A percentile compares a stretch with the other conserved stretches of the same genome.
Evolutionary conservation across 2,329 filamentous ascomycete genomes (phyloP).

Genomic region (Paracorniculantispora psalliotae): DNA sequence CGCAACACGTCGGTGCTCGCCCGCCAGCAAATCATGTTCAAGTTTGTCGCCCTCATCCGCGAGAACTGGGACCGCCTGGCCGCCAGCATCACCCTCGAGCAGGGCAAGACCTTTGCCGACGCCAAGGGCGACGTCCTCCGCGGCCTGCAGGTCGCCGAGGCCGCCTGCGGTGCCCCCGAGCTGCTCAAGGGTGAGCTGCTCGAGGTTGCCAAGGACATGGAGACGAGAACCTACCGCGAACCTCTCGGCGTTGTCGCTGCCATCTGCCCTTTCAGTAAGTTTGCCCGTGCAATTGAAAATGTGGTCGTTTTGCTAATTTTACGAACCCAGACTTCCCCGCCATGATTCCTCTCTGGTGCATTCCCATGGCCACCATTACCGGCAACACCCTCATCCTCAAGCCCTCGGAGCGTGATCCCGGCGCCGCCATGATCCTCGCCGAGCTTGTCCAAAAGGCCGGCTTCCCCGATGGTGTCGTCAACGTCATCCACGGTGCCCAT

Average conservation of each 20-base stretch:
- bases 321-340: conserved; percentile 69
- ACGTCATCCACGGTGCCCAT: conserved; percentile 76
- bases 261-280: conserved; percentile 81
- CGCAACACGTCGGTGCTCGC: conserved; percentile 65
- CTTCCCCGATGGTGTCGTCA: conserved; percentile 76
- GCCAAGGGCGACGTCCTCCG: conserved; percentile 76
- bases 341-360: conserved; percentile 91
- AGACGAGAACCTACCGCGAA: conserved; percentile 77
- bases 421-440: conserved; percentile 78
- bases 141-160: conserved; percentile 80
- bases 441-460: conserved; percentile 76
- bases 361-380: conserved; percentile 77
- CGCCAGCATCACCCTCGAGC: conserved; percentile 80
- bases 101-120: conserved; percentile 84
- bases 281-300: neutral
- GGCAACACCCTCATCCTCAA: conserved; percentile 83
- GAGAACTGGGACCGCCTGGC: conserved; percentile 83
- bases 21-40: conserved; percentile 83
- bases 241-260: conserved; percentile 76
- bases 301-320: conserved; percentile 11
- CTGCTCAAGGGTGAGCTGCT: conserved; percentile 78
- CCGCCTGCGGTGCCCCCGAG: conserved; percentile 73
- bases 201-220: conserved; percentile 86
- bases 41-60: conserved; percentile 71
- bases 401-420: conserved; percentile 80